Evolutionary conservation across 2,329 filamentous ascomycete genomes (phyloP), one percentile per base, ranked within the genome.

Genomic region (Boeremia exigua): DNA sequence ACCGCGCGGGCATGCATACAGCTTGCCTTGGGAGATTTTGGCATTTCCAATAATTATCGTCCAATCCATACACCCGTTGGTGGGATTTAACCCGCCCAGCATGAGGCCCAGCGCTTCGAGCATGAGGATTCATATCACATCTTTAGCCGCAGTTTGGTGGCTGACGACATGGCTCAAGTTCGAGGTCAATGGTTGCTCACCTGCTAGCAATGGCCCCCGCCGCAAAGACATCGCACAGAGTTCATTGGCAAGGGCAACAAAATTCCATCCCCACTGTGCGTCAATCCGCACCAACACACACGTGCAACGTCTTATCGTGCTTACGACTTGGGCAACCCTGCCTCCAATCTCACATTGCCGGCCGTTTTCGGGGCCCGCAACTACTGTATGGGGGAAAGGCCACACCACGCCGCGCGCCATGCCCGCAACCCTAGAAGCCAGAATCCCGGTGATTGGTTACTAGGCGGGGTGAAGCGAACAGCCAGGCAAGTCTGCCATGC

Each of bases 401-500:
- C 56, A 59, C 48, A 52, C 56, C 51, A 60, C 56, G 60, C 62
- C 59, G 51, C 57, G 59, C 65, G 61, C 63, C 62, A 62, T 56
- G 63, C 61, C 59, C 65, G 58, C 48, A 25, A 53, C 33, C 44
- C 54, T 54, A 59, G 58, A 19, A 56, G 58, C 62, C 50, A 39
- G 54, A 43, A 36, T 39, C 19, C 32, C 29, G 45, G 46, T 71
- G 58, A 75, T 74, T 75, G 71, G 72, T 47, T 45, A 38, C 33
- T 58, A 54, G 43, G 58, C 62, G 61, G 65, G 36, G 55, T 57
- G 19, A 67, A 60, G 63, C 65, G 63, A 56, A 68, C 29, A 65
- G 63, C 68, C 66, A 64, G 68, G 60, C 67, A 62, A 63, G 67
- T 63, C 59, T 59, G 66, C 67, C 59, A 69, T 66, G 69, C 70